A percentile compares a stretch with the other conserved stretches of the same genome.
phyloP scores from a whole-genome alignment of 2,329 filamentous ascomycete genomes.

The Dothideomycetes sp. region DNA sequence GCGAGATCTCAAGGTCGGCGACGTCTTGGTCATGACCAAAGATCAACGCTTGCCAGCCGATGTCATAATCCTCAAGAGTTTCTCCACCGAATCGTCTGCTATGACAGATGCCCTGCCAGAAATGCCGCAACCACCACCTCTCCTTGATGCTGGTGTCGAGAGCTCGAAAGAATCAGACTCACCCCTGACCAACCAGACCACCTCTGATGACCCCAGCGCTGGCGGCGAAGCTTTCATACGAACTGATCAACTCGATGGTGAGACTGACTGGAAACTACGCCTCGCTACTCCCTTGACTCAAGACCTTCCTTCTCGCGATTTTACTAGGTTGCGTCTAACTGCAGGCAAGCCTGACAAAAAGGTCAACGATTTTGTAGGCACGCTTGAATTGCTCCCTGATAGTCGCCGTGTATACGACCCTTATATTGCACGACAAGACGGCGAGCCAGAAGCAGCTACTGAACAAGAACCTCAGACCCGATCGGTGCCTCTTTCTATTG shows the following conservation, averaged over 20 bases:
- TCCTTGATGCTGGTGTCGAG: constrained; percentile 20
- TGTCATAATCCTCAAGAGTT: constrained; percentile 83
- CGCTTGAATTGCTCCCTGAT: constrained; percentile 62
- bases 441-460: neutral
- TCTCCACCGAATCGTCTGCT: constrained; percentile 34
- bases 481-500: constrained; percentile 73
- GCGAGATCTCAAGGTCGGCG: constrained; percentile 82
- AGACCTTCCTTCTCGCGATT: constrained; percentile 60
- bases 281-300: constrained; percentile 82
- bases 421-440: constrained; percentile 18
- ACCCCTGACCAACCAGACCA: constrained; percentile 24
- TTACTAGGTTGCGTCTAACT: constrained; percentile 57
- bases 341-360: constrained; percentile 87
- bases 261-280: constrained; percentile 97
- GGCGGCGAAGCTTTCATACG: constrained; percentile 89
- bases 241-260: constrained; percentile 93
- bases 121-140: constrained; percentile 25
- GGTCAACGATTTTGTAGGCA: constrained; percentile 93
- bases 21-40: constrained; percentile 86
- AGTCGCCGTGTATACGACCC: constrained; percentile 36
- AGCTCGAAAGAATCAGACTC: constrained; percentile 21
- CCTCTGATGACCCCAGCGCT: constrained; percentile 31
- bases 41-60: constrained; percentile 91
- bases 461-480: constrained; percentile 13
- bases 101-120: constrained; percentile 39